A percentile compares a stretch with the other conserved stretches of the same genome.
phyloP scores from a whole-genome alignment of 345 rosid genomes.

The Citrus cavaleriei region DNA sequence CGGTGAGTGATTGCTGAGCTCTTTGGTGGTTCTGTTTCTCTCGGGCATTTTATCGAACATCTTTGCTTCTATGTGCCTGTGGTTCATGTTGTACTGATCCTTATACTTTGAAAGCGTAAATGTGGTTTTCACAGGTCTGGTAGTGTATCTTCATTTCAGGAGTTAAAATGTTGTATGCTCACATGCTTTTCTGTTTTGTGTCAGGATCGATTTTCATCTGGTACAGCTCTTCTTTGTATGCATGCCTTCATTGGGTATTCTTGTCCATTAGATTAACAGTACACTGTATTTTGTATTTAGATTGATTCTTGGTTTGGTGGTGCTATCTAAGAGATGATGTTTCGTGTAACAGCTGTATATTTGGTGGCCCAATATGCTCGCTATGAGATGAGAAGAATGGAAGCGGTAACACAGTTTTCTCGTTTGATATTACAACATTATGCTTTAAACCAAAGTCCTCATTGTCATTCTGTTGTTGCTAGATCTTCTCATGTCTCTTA shows the following conservation, averaged over 20 bases:
- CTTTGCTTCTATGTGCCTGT: not conserved
- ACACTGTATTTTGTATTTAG: slow-evolving; percentile 1
- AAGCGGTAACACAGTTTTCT: slow-evolving; percentile 46
- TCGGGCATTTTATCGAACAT: slow-evolving; percentile 31
- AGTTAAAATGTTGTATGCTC: slow-evolving; percentile 8
- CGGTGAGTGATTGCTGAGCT: not conserved
- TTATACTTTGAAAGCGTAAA: no score
- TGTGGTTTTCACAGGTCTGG: not conserved
- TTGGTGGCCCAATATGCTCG: slow-evolving; percentile 90
- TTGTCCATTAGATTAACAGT: slow-evolving; percentile 11
- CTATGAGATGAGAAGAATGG: slow-evolving; percentile 76
- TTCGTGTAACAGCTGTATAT: slow-evolving; percentile 61
- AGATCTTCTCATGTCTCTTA: not conserved
- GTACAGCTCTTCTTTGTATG: slow-evolving; percentile 91
- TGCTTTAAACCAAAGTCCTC: not conserved
- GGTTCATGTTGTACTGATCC: no score
- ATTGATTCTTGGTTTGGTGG: slow-evolving; percentile 9
- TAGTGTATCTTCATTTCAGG: not conserved
- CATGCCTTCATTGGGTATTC: slow-evolving; percentile 88
- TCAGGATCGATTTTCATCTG: slow-evolving; percentile 90
- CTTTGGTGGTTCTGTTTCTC: slow-evolving; percentile 7
- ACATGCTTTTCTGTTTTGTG: slow-evolving; percentile 25
- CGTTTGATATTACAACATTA: not conserved
- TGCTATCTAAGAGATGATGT: slow-evolving; percentile 23
- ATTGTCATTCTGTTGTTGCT: not conserved